Conservation (phyloP, 176 grass and related monocot species). For the Secale cereale region DNA sequence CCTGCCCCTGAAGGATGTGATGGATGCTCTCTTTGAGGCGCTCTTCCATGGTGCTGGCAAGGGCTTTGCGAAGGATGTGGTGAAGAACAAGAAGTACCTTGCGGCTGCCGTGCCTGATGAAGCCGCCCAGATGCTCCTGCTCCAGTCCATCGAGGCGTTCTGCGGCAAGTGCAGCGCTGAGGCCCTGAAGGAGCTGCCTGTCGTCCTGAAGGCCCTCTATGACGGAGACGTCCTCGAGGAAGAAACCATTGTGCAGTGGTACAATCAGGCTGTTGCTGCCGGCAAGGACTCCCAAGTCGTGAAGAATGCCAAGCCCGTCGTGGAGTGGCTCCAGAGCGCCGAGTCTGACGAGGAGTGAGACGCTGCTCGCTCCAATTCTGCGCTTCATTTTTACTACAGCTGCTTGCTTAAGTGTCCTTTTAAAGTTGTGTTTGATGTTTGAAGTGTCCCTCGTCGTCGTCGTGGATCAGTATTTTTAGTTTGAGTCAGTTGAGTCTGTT, state of each 20-base stretch:
- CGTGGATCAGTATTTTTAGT: background rate
- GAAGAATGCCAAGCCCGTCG: conserved; percentile 62
- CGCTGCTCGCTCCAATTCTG: background rate
- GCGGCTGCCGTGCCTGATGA: conserved; percentile 41
- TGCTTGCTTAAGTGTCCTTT: background rate
- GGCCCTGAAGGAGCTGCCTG: conserved; percentile 70
- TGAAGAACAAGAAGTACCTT: conserved; percentile 60
- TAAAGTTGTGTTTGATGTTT: background rate
- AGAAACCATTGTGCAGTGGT: conserved; percentile 69
- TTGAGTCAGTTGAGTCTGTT: background rate
- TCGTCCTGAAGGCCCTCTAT: conserved; percentile 70
- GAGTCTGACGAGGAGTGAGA: conserved; percentile 72
- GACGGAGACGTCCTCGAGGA: conserved; percentile 78
- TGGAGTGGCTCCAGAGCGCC: conserved; percentile 77
- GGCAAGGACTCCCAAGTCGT: conserved; percentile 40
- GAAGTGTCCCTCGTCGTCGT: background rate
- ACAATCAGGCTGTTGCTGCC: conserved; percentile 31
- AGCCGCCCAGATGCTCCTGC: conserved; percentile 42
- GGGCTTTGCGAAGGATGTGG: conserved; percentile 56
- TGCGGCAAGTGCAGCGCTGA: conserved; percentile 46
- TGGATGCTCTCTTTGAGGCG: conserved; percentile 55
- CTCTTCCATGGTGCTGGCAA: conserved; percentile 47
- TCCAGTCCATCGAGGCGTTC: conserved; percentile 52
- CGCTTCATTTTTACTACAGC: background rate
- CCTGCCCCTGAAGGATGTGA: conserved; percentile 46